A percentile compares a stretch with the other conserved stretches of the same genome.
phyloP scores from a whole-genome alignment of 1,284 basidiomycete species.

The Cutaneotrichosporon mucoides region DNA sequence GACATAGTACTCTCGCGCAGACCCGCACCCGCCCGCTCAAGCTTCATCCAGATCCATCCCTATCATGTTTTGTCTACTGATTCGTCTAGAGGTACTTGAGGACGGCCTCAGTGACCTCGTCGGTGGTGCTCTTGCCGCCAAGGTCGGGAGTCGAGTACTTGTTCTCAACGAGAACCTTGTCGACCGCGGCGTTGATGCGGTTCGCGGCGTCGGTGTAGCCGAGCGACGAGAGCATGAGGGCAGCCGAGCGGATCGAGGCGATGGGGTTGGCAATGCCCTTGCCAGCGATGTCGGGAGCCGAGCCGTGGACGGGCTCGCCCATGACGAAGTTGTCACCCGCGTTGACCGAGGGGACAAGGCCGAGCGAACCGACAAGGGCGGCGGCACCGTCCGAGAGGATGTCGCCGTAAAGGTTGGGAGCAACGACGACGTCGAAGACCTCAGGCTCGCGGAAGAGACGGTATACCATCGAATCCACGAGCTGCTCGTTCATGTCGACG shows the following conservation, averaged over 20 bases:
- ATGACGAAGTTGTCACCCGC: conserved; percentile 94
- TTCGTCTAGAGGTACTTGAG: conserved; percentile 60
- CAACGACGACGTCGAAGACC: conserved; percentile 82
- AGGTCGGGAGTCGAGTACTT: conserved; percentile 82
- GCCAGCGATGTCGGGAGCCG: conserved; percentile 85
- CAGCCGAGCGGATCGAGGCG: conserved; percentile 91
- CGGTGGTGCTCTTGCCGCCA: conserved; percentile 77
- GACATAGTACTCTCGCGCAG: too few species aligned
- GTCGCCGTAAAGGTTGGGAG: conserved; percentile 98
- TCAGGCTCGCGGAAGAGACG: conserved; percentile 74
- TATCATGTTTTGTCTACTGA: too few species aligned
- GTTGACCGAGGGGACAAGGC: conserved; percentile 93
- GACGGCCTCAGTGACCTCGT: conserved; percentile 78
- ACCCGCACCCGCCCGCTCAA: too few species aligned
- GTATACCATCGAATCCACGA: conserved; percentile 89
- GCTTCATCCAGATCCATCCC: too few species aligned
- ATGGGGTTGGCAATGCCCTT: conserved; percentile 84
- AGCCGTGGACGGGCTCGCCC: conserved; percentile 78
- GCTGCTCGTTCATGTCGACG: conserved; percentile 83
- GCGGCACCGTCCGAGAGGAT: conserved; percentile 99
- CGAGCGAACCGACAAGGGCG: conserved; percentile 93
- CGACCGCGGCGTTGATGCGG: conserved; percentile 84
- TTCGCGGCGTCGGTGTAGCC: conserved; percentile 72
- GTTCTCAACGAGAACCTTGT: conserved; percentile 74
- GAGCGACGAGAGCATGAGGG: conserved; percentile 81